Percentiles rank a stretch among this genome's conserved stretches.
Evolutionary conservation across 129 eudicot genomes (phyloP).

Genomic region (Tagetes patula): DNA sequence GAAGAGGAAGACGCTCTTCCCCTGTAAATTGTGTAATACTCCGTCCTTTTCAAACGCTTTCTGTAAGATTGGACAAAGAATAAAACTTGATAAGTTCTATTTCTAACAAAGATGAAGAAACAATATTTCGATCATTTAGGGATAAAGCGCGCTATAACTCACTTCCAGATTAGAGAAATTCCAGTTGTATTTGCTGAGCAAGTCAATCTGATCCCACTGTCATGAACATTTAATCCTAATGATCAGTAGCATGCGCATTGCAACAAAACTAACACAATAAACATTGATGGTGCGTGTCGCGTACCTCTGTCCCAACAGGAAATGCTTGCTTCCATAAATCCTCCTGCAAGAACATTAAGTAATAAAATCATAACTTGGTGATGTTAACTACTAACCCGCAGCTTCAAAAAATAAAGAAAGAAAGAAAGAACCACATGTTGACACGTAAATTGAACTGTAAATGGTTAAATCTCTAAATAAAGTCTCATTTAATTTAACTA

Average conservation of each 20-base stretch:
- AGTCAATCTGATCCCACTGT: slow-evolving; percentile 92
- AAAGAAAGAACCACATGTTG: too few relatives aligned
- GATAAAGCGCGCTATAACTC: slow-evolving; percentile 30
- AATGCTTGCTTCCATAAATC: slow-evolving; percentile 89
- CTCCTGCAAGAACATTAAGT: slow-evolving; percentile 53
- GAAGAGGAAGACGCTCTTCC: slow-evolving; percentile 74
- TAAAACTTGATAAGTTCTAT: slow-evolving; percentile 2
- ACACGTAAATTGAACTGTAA: too few relatives aligned
- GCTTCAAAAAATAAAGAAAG: too few relatives aligned
- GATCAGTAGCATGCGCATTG: slow-evolving; percentile 2
- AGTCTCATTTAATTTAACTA: too few relatives aligned
- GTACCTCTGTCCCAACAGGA: slow-evolving; percentile 94
- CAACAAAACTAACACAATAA: background rate
- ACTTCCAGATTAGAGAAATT: slow-evolving; percentile 84
- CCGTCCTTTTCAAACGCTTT: slow-evolving; percentile 74
- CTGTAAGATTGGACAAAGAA: slow-evolving; percentile 35
- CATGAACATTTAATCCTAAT: background rate
- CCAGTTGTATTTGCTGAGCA: slow-evolving; percentile 85
- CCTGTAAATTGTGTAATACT: slow-evolving; percentile 36
- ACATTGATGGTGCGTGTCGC: slow-evolving; percentile 3
- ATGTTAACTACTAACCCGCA: too few relatives aligned
- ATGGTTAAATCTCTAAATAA: too few relatives aligned
- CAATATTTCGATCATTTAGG: background rate
- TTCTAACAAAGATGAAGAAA: background rate
- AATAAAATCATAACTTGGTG: background rate